These are phyloP conservation scores for Corylus heterophylla DNA, from an alignment of 306 rosid genomes.

Conservation along the genomic window DNA sequence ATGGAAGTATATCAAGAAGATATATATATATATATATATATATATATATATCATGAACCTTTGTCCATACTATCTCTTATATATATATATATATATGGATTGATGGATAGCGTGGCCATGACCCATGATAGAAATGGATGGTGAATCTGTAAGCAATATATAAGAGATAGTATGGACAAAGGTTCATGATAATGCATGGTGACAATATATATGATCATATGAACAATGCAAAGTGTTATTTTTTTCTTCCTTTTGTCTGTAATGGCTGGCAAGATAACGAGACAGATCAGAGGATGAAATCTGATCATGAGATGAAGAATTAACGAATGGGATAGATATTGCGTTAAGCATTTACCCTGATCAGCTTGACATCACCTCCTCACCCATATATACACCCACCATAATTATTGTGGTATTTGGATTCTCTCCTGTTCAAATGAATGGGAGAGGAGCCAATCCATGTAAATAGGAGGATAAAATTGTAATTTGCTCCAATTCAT, in stretches of 20 bases:
- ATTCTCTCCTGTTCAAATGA: too few relatives aligned
- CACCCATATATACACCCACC: too few relatives aligned
- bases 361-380: neutral
- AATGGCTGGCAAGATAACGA: conserved; percentile 13
- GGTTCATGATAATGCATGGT: conserved; percentile 2
- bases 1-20: too few relatives aligned
- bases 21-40: too few relatives aligned
- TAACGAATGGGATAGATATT: neutral
- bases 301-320: neutral
- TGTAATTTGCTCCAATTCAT: too few relatives aligned
- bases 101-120: too few relatives aligned
- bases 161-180: conserved; percentile 1
- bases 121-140: neutral
- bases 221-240: conserved; percentile 12
- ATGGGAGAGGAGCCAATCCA: too few relatives aligned
- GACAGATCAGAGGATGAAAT: neutral
- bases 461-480: too few relatives aligned
- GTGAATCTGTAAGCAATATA: conserved; percentile 11
- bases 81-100: too few relatives aligned
- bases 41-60: too few relatives aligned
- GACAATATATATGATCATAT: neutral
- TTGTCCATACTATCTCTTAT: too few relatives aligned
- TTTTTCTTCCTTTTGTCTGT: conserved; percentile 4
- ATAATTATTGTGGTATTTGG: too few relatives aligned
- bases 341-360: neutral